Evolutionary conservation across 441 rosid genomes (phyloP), one percentile per base, ranked within the genome.

Genomic region (Gossypium davidsonii): DNA sequence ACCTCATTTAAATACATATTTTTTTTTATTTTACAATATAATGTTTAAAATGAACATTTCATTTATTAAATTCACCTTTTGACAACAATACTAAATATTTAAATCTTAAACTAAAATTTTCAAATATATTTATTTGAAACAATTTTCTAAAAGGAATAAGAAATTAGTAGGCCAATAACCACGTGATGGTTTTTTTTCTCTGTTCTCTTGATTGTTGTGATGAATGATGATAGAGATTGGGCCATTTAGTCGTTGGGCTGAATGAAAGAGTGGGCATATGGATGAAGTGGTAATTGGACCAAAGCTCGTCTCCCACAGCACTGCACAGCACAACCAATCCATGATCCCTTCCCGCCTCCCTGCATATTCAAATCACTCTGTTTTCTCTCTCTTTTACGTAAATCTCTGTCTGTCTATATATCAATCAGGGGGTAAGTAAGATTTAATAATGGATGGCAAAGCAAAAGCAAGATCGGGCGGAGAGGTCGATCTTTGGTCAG

Each of bases 401-500:
- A 21, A 55, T 55, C 12, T 8, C 12, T 1, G 25, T 55, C 59
- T 20, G 12, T 20, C 21, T 55, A 55, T 20, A 12, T 20, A 53
- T 17, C 25, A 31, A 31, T 31, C 34, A 4, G 34, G 34, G 34
- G 6, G 6, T 53, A 18, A 18, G 25, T 44, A 53, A 7, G 23
- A 53, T 39, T 64, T 11, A 64, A 12, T 21, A 3, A 23, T 66
- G 70, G 56, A 66, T 23, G 10, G 20, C 56, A 46, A 66, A 46
- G 70, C 70, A 44, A 39, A 44, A 20, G 28, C 52, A 39, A 44
- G 56, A 48, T 37, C 55, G 10, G 31, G 34, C 18, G 39, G 39
- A 80, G 86, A 73, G 14, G 72, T 44, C 78, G 89, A 82, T 78
- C 77, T 84, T 66, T 88, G 95, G 98, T 81, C 89, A 52, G 86